Evolutionary conservation across 176 grass and related monocot genomes (phyloP).

Genomic region (Bothriochloa decipiens): DNA sequence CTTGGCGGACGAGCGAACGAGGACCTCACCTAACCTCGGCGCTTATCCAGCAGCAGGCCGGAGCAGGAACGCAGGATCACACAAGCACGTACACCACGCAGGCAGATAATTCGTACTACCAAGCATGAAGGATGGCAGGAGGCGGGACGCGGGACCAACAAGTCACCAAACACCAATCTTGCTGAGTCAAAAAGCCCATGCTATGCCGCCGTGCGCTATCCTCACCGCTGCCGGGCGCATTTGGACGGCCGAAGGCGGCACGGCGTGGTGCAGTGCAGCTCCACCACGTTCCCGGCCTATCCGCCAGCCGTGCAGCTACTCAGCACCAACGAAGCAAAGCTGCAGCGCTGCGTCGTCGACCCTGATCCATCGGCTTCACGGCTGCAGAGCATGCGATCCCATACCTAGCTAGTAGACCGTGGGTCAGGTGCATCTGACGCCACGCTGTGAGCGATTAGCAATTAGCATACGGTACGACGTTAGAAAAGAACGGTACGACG

Average conservation of each 20-base stretch:
- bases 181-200: background rate
- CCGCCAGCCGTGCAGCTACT: constrained; percentile 16
- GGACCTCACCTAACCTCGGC: too few species aligned
- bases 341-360: background rate
- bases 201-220: background rate
- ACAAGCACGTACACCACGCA: too few species aligned
- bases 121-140: background rate
- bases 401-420: too few species aligned
- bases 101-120: too few species aligned
- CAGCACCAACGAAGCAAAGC: constrained; percentile 1
- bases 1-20: too few species aligned
- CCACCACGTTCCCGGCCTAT: background rate
- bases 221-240: background rate
- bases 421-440: background rate
- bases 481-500: too few species aligned
- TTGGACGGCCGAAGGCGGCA: background rate
- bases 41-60: background rate
- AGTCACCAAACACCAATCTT: background rate
- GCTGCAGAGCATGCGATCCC: background rate
- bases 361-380: background rate
- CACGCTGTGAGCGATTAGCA: background rate
- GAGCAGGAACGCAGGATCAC: too few species aligned
- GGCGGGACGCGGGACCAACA: background rate
- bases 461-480: background rate
- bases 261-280: background rate